Evolutionary conservation across 78 protist genomes (phyloP).

Genomic region (Bodo saltans): DNA sequence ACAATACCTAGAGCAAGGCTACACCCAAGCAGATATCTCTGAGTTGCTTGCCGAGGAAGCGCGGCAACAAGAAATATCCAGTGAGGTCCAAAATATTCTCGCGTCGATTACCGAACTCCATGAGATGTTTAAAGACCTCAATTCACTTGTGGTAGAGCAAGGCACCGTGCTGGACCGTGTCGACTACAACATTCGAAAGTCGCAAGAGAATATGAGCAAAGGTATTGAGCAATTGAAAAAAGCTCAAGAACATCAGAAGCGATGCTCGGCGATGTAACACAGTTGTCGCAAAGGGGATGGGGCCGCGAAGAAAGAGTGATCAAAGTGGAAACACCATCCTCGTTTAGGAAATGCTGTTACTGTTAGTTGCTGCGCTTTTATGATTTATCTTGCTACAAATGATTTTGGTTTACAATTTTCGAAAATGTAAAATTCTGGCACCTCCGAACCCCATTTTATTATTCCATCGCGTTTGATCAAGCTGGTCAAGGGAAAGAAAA

Average conservation of each 20-base stretch:
- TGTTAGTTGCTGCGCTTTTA: too few relatives aligned
- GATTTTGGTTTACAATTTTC: neutral
- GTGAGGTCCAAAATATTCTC: conserved; percentile 33
- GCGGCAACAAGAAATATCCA: conserved; percentile 16
- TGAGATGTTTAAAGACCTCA: conserved; percentile 52
- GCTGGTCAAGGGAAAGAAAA: neutral
- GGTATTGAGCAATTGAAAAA: conserved; percentile 15
- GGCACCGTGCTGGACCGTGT: conserved; percentile 65
- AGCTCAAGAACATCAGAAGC: neutral
- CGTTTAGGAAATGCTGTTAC: too few relatives aligned
- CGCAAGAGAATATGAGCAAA: neutral
- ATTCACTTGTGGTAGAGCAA: conserved; percentile 57
- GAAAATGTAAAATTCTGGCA: too few relatives aligned
- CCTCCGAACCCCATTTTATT: too few relatives aligned
- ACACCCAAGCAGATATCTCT: neutral
- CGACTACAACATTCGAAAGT: conserved; percentile 42
- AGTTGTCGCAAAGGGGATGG: too few relatives aligned
- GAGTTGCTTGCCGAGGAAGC: conserved; percentile 6
- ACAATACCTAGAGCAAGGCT: neutral
- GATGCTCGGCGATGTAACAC: too few relatives aligned
- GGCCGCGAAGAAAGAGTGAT: too few relatives aligned
- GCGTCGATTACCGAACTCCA: conserved; percentile 44
- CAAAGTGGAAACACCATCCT: too few relatives aligned
- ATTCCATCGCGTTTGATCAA: neutral
- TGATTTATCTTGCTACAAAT: neutral